Percentiles rank a stretch among this genome's conserved stretches.
phyloP scores from a whole-genome alignment of 306 rosid genomes.

The Rubus idaeus region DNA sequence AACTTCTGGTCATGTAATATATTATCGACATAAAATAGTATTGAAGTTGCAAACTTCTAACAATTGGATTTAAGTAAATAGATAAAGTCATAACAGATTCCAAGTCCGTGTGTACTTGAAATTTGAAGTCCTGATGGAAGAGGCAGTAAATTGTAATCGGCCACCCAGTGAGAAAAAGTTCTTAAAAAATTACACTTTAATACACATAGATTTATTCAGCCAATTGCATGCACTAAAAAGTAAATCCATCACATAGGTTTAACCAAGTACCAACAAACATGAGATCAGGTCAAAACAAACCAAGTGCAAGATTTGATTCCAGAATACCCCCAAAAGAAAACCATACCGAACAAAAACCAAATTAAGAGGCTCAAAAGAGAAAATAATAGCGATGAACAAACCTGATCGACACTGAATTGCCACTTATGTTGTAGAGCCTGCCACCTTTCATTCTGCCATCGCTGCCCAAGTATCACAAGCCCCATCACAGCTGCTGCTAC shows the following conservation, averaged over 20 bases:
- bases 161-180: neutral
- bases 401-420: constrained; percentile 63
- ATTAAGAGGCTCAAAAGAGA: constrained; percentile 1
- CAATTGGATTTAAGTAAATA: neutral
- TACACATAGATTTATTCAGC: neutral
- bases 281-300: constrained; percentile 9
- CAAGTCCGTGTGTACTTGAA: neutral
- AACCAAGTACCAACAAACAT: neutral
- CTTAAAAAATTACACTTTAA: neutral
- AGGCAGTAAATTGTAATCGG: neutral
- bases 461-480: constrained; percentile 78
- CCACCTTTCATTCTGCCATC: constrained; percentile 86
- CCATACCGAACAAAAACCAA: neutral
- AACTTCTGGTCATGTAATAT: neutral
- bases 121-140: neutral
- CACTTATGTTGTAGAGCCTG: constrained; percentile 72
- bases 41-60: neutral
- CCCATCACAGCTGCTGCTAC: constrained; percentile 94
- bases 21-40: neutral
- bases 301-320: neutral
- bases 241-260: neutral
- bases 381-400: constrained; percentile 20
- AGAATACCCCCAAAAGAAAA: neutral
- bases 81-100: neutral
- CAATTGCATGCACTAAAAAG: neutral